Base-by-base conservation (phyloP, 164 flowering plant genomes). In the Nymphaea colorata region DNA sequence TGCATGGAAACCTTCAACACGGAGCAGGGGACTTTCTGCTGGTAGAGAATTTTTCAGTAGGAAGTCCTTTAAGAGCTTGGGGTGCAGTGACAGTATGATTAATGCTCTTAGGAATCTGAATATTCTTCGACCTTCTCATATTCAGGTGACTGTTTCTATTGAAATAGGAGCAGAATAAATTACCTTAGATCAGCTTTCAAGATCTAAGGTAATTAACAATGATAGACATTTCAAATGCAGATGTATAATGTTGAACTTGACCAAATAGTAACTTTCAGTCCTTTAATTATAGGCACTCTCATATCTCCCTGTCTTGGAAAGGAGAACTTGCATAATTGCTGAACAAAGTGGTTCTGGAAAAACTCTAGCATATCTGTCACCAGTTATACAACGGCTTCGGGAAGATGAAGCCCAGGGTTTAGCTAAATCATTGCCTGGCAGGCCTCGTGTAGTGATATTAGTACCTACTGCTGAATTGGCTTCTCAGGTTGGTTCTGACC, bases 291-390 rank as follows among this genome's bases (percentile, higher is more conserved):
- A 94, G 99, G 96, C 93, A 59, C 78, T 86, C 90, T 80, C 99
- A 60, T 94, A 86, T 81, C 63, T 47, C 4, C 84, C 88, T 57
- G 91, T 84, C 73, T 36, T 78, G 64, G 81, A 79, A 44, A 89
- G 92, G 70, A 87, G 84, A 80, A 90, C 82, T 74, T 90, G 96
- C 82, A 82, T 94, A 41, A 76, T 94, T 75, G 86, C 98, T 76
- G 99, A 94, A 77, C 99, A 94, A 80, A 94, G 99, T 80, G 98
- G 98, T 66, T 94, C 98, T 17, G 99, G 99, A 16, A 94, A 94
- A 80, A 94, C 99, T 69, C 73, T 94, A 77, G 90, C 99, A 42
- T 94, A 94, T 81, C 88, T 94, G 61, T 70, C 82, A 36, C 99
- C 99, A 45, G 70, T 90, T 45, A 80, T 91, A 73, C 97, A 91